Conservation (phyloP, 2,329 filamentous ascomycete genomes). For the Ophiostoma piceae region DNA sequence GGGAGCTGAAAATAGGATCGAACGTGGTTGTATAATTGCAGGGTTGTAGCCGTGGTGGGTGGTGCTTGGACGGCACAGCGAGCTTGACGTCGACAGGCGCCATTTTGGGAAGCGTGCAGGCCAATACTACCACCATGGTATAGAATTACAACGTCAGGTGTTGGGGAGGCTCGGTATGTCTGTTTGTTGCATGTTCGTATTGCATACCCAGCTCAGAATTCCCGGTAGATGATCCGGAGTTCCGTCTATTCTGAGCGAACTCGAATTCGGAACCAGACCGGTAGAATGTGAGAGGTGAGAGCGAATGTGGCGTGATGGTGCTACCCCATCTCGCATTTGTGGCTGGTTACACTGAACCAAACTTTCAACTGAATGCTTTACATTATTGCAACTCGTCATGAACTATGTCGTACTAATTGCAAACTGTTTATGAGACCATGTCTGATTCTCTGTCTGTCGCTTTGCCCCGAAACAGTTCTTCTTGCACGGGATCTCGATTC, state of each 20-base stretch:
- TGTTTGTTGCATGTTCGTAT: neutral
- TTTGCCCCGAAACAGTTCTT: neutral
- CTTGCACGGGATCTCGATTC: conserved; percentile 3
- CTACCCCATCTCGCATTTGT: neutral
- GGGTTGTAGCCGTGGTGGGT: neutral
- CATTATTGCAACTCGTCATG: neutral
- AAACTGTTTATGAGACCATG: neutral
- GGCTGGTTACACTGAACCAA: neutral
- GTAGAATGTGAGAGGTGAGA: neutral
- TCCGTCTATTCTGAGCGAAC: neutral
- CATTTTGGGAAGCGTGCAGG: neutral
- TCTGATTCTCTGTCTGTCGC: neutral
- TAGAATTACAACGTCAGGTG: neutral
- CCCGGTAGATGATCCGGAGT: neutral
- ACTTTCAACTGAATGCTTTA: no score
- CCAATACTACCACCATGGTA: neutral
- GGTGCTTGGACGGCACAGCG: neutral
- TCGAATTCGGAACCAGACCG: neutral
- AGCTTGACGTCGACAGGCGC: neutral
- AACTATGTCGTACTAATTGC: neutral
- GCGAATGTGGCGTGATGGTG: neutral
- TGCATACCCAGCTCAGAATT: neutral
- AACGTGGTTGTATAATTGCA: neutral
- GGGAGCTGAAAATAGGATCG: no score
- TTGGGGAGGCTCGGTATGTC: neutral